Evolutionary conservation across 1,284 basidiomycete genomes (phyloP), one percentile per base, ranked within the genome.

Genomic region (Schizophyllum commune): DNA sequence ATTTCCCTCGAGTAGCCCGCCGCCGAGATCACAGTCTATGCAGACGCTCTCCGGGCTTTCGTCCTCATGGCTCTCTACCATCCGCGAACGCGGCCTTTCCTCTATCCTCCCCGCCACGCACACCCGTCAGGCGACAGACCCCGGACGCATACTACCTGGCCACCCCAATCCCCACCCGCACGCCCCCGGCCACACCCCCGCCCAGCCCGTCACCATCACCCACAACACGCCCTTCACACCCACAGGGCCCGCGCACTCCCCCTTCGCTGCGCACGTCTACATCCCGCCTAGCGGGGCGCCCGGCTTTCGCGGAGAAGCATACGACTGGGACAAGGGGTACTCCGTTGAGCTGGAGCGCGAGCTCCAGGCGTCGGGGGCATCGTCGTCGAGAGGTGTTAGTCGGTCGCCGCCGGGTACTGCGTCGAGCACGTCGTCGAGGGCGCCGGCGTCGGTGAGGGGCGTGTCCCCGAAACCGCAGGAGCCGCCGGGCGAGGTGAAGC

Each of bases 211-310:
- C 15, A 55, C 53, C 15, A 55, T 55, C 11, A 27, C 19, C 19
- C 58, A 60, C 33, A 34, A 51, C 60, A 63, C 52, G 47, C 39
- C 39, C 56, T 52, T 66, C 52, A 58, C 64, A 53, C 59, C 65
- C 39, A 27, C 53, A 54, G 57, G 60, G 20, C 55, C 32, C 59
- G 58, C 22, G 60, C 67, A 8, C 52, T 64, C 55, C 58, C 65
- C 55, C 56, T 64, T 19, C 60, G 61, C 60, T 62, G 60, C 60
- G 56, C 62, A 34, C 64, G 56, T 56, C 47, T 63, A 61, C 53
- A 58, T 83, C 0, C 81, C 91, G 0, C 86, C 90, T 0, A 78
- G 77, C 0, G 92, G 92, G 5, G 92, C 93, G 0, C 92, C 92
- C 0, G 92, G 90, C 0, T 94, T 90, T 68, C 74, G 71, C 17